A percentile compares a stretch with the other conserved stretches of the same genome.
Evolutionary conservation across 208 protist genomes (phyloP).

Genomic region (Leishmania braziliensis): DNA sequence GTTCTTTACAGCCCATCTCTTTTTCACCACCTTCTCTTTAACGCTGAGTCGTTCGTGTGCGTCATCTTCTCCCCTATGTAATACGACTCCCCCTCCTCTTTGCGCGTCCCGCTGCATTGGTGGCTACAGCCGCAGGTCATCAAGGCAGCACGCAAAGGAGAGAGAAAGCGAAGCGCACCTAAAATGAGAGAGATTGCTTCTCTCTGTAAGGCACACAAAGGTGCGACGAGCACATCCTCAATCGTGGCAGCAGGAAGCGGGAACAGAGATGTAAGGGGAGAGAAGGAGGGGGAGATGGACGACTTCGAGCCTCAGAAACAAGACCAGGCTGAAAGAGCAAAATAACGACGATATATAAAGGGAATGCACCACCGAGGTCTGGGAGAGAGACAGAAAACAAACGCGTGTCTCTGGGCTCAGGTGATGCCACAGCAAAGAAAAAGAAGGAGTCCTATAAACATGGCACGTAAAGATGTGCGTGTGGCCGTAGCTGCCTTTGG

Average conservation of each 20-base stretch:
- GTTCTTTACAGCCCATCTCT: neutral
- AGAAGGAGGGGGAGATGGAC: neutral
- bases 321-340: neutral
- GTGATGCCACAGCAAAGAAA: neutral
- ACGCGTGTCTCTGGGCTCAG: neutral
- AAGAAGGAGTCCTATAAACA: conserved; percentile 19
- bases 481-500: neutral
- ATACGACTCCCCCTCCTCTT: neutral
- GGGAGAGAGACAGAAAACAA: neutral
- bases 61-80: neutral
- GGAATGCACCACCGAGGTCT: neutral
- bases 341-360: conserved; percentile 3
- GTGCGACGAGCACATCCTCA: neutral
- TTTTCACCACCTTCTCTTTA: neutral
- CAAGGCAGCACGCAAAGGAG: neutral
- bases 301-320: neutral
- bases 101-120: neutral
- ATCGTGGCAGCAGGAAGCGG: neutral
- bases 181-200: neutral
- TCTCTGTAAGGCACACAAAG: neutral
- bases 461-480: neutral
- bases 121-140: neutral
- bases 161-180: neutral
- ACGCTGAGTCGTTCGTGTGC: neutral
- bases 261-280: neutral